Conservation (phyloP, 768 basidiomycete species). For the Lactarius deliciosus region DNA sequence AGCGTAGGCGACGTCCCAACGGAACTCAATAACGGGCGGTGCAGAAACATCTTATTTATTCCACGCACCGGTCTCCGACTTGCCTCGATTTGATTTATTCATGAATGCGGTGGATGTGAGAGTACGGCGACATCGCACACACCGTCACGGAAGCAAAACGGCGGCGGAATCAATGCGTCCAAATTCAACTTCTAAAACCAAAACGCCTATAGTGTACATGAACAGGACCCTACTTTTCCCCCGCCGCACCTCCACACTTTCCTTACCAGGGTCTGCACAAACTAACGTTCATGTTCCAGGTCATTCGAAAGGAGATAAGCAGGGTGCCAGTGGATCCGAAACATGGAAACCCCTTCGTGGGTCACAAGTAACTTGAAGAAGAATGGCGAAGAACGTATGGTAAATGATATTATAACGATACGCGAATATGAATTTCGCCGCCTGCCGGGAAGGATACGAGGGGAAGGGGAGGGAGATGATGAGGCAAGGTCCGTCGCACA, state of each 20-base stretch:
- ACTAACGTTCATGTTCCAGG: background rate
- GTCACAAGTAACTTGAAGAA: background rate
- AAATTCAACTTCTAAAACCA: background rate
- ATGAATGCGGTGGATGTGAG: background rate
- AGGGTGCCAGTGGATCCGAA: background rate
- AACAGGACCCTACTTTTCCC: background rate
- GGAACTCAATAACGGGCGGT: background rate
- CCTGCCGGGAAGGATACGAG: background rate
- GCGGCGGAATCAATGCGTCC: background rate
- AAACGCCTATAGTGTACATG: too few relatives aligned
- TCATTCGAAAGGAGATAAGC: conserved; percentile 2
- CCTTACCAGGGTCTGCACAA: background rate
- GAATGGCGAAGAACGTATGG: background rate
- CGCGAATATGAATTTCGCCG: conserved; percentile 15
- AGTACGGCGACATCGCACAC: background rate
- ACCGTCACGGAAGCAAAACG: background rate
- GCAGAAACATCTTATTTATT: conserved; percentile 7
- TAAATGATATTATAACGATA: background rate
- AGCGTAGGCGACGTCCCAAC: background rate
- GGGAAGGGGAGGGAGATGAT: background rate
- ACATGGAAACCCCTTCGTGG: background rate
- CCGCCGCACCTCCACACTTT: background rate
- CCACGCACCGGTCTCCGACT: background rate
- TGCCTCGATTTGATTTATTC: background rate
- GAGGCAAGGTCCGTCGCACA: background rate